Conservation (phyloP, 805 yeast genomes). For the Blastobotrys terrestris region DNA sequence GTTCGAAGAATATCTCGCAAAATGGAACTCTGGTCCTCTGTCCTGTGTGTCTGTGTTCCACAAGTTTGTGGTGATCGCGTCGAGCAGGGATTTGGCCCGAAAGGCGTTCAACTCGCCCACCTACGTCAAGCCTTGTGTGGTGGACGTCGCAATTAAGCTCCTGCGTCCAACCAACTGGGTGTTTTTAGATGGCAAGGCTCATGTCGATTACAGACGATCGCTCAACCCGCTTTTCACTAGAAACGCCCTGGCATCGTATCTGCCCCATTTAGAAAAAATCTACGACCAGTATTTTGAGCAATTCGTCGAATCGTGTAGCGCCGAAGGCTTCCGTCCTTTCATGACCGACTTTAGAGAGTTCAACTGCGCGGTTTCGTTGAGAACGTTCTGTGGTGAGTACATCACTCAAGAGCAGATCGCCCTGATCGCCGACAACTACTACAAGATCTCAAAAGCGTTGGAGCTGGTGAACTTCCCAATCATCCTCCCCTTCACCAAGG, state of each 20-base stretch:
- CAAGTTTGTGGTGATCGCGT: conserved; percentile 93
- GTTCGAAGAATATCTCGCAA: conserved; percentile 84
- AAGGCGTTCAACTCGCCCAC: conserved; percentile 79
- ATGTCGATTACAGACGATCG: conserved; percentile 85
- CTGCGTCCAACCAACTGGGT: conserved; percentile 97
- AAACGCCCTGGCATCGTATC: conserved; percentile 72
- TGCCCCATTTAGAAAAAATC: conserved; percentile 77
- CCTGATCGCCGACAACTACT: conserved; percentile 87
- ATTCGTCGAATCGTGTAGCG: conserved; percentile 51
- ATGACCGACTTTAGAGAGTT: conserved; percentile 95
- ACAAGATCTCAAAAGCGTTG: conserved; percentile 86
- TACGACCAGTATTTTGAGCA: conserved; percentile 75
- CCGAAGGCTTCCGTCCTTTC: conserved; percentile 62
- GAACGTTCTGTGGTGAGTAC: conserved; percentile 93
- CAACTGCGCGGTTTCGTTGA: conserved; percentile 87
- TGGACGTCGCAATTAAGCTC: conserved; percentile 92
- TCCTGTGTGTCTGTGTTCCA: conserved; percentile 98
- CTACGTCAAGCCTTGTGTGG: conserved; percentile 95
- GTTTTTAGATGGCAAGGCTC: conserved; percentile 92
- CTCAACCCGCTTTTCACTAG: conserved; percentile 85
- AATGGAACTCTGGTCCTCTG: conserved; percentile 92
- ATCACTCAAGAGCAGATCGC: conserved; percentile 88
- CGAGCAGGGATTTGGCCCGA: conserved; percentile 80
- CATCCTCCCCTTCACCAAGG: conserved; percentile 89
- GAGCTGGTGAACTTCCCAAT: conserved; percentile 98